phyloP scores from a whole-genome alignment of 805 yeast species.

The Millerozyma miso region DNA sequence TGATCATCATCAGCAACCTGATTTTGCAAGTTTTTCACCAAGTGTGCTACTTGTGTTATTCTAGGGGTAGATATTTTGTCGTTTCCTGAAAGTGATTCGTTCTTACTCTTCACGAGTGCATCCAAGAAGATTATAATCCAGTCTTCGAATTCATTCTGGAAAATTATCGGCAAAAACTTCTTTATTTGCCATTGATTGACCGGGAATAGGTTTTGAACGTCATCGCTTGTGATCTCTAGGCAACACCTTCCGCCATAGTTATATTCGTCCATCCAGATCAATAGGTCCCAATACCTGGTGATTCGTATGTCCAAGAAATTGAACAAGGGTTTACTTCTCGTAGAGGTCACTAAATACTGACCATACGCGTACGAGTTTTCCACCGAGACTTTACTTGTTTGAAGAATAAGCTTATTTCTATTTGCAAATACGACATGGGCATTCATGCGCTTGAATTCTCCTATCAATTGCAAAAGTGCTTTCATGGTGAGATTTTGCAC shows the following conservation, averaged over 20 bases:
- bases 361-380: constrained; percentile 90
- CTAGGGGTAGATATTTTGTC: constrained; percentile 49
- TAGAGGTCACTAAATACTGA: constrained; percentile 72
- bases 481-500: constrained; percentile 82
- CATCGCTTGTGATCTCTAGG: constrained; percentile 39
- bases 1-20: constrained; percentile 29
- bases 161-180: constrained; percentile 65
- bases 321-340: constrained; percentile 77
- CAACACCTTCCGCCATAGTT: constrained; percentile 77
- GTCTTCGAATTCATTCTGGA: constrained; percentile 80
- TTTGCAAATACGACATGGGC: constrained; percentile 76
- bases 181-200: constrained; percentile 75
- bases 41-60: constrained; percentile 62
- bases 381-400: constrained; percentile 71
- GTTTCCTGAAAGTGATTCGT: constrained; percentile 32
- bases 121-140: constrained; percentile 81
- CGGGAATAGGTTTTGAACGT: constrained; percentile 44
- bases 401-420: constrained; percentile 66
- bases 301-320: constrained; percentile 74
- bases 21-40: constrained; percentile 41
- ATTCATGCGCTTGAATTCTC: constrained; percentile 78
- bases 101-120: constrained; percentile 55
- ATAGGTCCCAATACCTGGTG: constrained; percentile 82
- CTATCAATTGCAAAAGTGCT: constrained; percentile 71
- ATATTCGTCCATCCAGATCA: constrained; percentile 91